Base-by-base conservation (phyloP, 768 basidiomycete genomes). In the Xerocomellus chrysenteron region DNA sequence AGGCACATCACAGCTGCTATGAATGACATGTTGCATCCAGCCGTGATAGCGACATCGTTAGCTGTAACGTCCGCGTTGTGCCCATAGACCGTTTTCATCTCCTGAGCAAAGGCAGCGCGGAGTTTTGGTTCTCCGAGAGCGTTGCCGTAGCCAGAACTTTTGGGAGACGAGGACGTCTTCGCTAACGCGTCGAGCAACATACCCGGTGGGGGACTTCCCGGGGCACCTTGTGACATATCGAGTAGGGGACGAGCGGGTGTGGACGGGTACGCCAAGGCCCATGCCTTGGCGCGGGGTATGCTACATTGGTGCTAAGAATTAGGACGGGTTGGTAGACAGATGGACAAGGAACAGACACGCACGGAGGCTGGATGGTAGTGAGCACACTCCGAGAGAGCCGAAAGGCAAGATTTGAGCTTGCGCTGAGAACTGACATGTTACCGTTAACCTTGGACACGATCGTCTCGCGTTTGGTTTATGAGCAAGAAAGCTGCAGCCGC, bases 171-270 rank as follows among this genome's bases (percentile, higher is more conserved):
- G 0, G 81, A 70, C 0, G 81, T 76, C 10, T 65, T 64, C 0
- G 73, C 76, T 2, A 92, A 66, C 1, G 82, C 78, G 0, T 77
- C 64, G 35, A 84, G 77, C 10, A 91, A 71, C 1, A 65, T 48
- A 2, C 73, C 65, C 3, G 86, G 82, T 0, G 92, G 91, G 0
- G 85, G 82, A 0, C 74, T 75, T 6, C 86, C 85, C 0, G 92
- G 92, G 0, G 85, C 83, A 40, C 92, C 87, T 70, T 92, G 89
- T 2, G 86, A 85, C 76, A 91, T 84, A 62, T 83, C 80, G n/a
- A 92, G 76, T 2, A 91, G 72, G 0, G 82, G 84, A 10, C 76
- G 74, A 24, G 56, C 64, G 0, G 74, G 65, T 0, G 78, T 77
- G 0, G 78, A 64, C 5, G 59, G 60, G 67, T 83, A 86, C 13